Base-by-base conservation (phyloP, 176 grass and related monocot species). In the Ensete glaucum region DNA sequence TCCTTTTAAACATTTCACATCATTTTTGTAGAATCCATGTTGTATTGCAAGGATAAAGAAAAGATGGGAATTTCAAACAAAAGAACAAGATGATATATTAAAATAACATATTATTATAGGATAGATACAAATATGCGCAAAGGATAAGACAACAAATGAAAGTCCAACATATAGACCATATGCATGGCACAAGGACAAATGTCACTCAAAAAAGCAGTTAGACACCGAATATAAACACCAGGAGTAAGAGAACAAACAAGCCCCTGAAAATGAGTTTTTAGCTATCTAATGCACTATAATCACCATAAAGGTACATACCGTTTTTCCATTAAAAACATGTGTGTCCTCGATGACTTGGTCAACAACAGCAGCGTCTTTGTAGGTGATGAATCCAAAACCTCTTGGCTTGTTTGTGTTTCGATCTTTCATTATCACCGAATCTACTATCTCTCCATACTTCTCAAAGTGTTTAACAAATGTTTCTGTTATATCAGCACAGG, bases 361-460 rank as follows among this genome's bases (percentile, higher is more conserved):
- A 76, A 96, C 92, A 81, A 96, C 77, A 71, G 86, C 49, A 52
- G 92, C 83, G 78, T 96, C 84, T 62, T 73, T 71, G 63, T 79
- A 96, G 48, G 92, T 96, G 82, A 96, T 87, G 85, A 96, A 96
- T 24, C 92, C 92, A 87, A 96, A 96, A 64, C 92, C 92, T 83
- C 92, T 89, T 14, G 92, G 92, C 72, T 87, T 96, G 53, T 89
- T 79, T 21, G 88, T 96, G 64, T 76, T 76, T 52, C 92, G 81
- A 27, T 96, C 92, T 83, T 96, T 96, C 88, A 96, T 96, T 91
- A 96, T 96, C 24, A 96, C 92, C 17, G 86, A 80, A 91, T 96
- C 92, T 50, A 83, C 76, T 76, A 96, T 91, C 27, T 62, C 78
- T 11, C 92, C 92, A 49, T 96, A 96, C 52, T 88, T 87, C 19